Evolutionary conservation across 495 filamentous ascomycete species (phyloP).

Genomic region (Hypoxylon fragiforme): DNA sequence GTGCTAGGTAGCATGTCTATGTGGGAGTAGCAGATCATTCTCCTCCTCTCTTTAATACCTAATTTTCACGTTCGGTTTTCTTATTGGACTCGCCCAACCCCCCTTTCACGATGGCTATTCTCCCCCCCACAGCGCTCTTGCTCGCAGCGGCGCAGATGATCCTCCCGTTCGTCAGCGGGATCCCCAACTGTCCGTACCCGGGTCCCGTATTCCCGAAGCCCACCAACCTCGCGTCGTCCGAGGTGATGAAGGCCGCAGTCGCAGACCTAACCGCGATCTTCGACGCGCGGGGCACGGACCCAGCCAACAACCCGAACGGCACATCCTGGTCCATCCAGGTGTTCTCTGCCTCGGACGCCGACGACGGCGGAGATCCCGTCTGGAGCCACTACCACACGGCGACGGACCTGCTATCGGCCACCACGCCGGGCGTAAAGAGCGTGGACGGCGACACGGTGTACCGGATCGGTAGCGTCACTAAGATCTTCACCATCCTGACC

Average conservation of each 20-base stretch:
- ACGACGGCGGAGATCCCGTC: constrained; percentile 36
- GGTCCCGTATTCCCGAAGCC: constrained; percentile 54
- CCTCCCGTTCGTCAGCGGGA: constrained; percentile 13
- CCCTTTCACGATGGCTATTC: constrained; percentile 1
- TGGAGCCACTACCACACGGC: constrained; percentile 56
- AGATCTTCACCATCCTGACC: constrained; percentile 53
- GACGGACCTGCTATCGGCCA: constrained; percentile 34
- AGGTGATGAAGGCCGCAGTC: constrained; percentile 40
- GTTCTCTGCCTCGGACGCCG: constrained; percentile 48
- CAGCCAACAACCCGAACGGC: constrained; percentile 43
- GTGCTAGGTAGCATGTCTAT: not conserved
- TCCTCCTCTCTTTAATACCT: not conserved
- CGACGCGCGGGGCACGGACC: constrained; percentile 37
- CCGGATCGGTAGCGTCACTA: constrained; percentile 54
- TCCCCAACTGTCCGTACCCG: constrained; percentile 52
- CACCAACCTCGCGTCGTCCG: constrained; percentile 38
- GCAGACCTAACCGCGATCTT: constrained; percentile 45
- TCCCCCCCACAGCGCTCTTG: constrained; percentile 1
- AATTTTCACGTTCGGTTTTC: not conserved
- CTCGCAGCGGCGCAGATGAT: constrained; percentile 2
- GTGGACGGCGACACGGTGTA: constrained; percentile 54
- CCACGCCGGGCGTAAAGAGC: constrained; percentile 41
- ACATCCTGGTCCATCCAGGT: constrained; percentile 58
- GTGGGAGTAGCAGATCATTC: not conserved
- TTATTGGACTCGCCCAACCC: not conserved